Conservation (phyloP, 306 rosid species). For the Corylus americana region DNA sequence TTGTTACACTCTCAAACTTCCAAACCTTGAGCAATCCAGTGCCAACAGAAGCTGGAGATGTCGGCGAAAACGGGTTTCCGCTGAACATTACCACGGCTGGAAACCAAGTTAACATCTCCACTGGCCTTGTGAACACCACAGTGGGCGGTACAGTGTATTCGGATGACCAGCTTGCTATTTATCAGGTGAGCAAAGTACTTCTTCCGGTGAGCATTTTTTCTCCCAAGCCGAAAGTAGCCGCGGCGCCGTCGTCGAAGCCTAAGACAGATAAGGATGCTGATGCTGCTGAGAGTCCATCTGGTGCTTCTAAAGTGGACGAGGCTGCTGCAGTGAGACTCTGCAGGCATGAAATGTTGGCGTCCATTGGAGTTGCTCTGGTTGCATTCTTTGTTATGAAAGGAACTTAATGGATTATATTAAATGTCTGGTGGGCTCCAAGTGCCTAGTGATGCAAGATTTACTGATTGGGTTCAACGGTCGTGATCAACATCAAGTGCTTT, state of each 20-base stretch:
- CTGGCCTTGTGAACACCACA: constrained; percentile 40
- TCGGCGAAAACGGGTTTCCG: constrained; percentile 24
- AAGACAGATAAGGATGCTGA: neutral
- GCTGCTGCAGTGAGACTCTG: constrained; percentile 1
- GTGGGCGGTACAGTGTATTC: constrained; percentile 36
- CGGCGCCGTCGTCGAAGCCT: constrained; percentile 16
- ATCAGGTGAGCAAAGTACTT: constrained; percentile 36
- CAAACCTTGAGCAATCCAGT: constrained; percentile 51
- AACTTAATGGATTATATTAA: constrained; percentile 6
- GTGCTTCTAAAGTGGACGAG: neutral
- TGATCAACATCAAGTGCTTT: constrained; percentile 20
- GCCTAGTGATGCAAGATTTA: neutral
- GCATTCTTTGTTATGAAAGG: neutral
- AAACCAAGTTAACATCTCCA: constrained; percentile 38
- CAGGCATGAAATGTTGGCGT: constrained; percentile 14
- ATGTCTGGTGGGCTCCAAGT: neutral
- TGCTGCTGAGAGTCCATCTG: constrained; percentile 4
- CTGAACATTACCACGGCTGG: constrained; percentile 38
- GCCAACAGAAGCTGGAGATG: constrained; percentile 43
- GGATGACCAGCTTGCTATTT: constrained; percentile 39
- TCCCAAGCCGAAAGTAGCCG: constrained; percentile 29
- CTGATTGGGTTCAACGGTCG: constrained; percentile 1
- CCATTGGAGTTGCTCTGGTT: constrained; percentile 23
- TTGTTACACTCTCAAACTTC: constrained; percentile 27
- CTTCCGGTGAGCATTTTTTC: constrained; percentile 35